Evolutionary conservation across 2,329 filamentous ascomycete genomes (phyloP).

Genomic region (Epichloe elymi): DNA sequence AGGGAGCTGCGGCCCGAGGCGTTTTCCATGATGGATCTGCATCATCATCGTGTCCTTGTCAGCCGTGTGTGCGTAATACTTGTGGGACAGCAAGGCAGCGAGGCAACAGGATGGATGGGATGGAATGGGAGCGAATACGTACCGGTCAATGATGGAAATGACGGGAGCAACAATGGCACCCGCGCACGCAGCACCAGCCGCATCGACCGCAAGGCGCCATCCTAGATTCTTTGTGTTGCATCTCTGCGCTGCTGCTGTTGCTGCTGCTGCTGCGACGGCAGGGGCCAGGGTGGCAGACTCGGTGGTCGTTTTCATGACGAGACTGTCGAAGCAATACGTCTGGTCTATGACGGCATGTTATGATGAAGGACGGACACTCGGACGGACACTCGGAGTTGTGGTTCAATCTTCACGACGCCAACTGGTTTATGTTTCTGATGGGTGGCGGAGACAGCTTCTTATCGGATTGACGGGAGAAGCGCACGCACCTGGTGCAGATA

Average conservation of each 20-base stretch:
- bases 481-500: neutral
- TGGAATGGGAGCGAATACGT: constrained; percentile 9
- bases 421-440: neutral
- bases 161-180: constrained; percentile 68
- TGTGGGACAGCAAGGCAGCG: no score
- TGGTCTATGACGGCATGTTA: neutral
- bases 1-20: constrained; percentile 56
- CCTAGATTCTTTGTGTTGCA: constrained; percentile 71
- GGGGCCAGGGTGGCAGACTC: neutral
- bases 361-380: no score
- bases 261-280: neutral
- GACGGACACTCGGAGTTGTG: no score
- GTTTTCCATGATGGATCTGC: constrained; percentile 67
- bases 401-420: no score
- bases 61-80: no score
- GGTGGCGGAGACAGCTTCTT: neutral
- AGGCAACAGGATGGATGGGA: neutral
- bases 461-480: neutral
- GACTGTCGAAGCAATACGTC: no score
- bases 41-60: neutral
- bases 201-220: constrained; percentile 53
- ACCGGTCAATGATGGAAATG: constrained; percentile 83
- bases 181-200: constrained; percentile 54
- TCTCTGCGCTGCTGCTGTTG: neutral
- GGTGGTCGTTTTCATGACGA: neutral